Percentiles rank a stretch among this genome's conserved stretches.
Evolutionary conservation across 768 basidiomycete species (phyloP).

Genomic region (Amanita inopinata): DNA sequence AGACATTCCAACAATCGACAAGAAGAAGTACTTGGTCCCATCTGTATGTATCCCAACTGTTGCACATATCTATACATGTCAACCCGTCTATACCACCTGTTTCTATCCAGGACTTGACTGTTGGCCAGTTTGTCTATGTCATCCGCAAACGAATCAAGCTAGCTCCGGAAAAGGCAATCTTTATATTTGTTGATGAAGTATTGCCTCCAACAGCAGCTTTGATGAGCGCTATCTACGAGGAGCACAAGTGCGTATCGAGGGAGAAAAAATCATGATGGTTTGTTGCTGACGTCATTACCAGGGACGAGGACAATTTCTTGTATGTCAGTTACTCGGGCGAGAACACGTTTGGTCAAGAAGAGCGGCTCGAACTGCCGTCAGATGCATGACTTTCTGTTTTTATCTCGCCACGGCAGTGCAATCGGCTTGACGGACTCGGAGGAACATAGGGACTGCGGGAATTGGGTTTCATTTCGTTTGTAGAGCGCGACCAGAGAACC

Average conservation of each 20-base stretch:
- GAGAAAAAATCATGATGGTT: slow-evolving; percentile 6
- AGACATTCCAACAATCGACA: slow-evolving; percentile 98
- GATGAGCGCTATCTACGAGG: slow-evolving; percentile 99
- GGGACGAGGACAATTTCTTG: slow-evolving; percentile 98
- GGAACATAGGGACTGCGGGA: slow-evolving; percentile 7
- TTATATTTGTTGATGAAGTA: slow-evolving; percentile 99
- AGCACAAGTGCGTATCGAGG: slow-evolving; percentile 78
- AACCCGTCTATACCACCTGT: not conserved
- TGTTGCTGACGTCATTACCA: slow-evolving; percentile 28
- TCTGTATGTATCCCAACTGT: slow-evolving; percentile 61
- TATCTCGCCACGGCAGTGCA: not conserved
- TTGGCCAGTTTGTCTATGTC: slow-evolving; percentile 98
- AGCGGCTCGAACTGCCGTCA: slow-evolving; percentile 36
- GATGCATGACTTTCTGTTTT: slow-evolving; percentile 17
- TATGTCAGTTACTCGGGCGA: slow-evolving; percentile 98
- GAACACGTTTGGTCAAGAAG: slow-evolving; percentile 80
- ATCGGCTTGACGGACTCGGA: too few relatives aligned
- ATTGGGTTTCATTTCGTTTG: slow-evolving; percentile 6
- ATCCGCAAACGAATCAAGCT: slow-evolving; percentile 99
- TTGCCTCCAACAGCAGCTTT: slow-evolving; percentile 95
- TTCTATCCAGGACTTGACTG: slow-evolving; percentile 72
- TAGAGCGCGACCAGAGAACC: slow-evolving; percentile 7
- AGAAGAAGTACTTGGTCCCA: slow-evolving; percentile 99
- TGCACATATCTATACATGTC: not conserved
- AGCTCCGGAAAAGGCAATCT: slow-evolving; percentile 98